A percentile compares a stretch with the other conserved stretches of the same genome.
phyloP scores from a whole-genome alignment of 176 grass and related monocot genomes.

The Luzula sylvatica region DNA sequence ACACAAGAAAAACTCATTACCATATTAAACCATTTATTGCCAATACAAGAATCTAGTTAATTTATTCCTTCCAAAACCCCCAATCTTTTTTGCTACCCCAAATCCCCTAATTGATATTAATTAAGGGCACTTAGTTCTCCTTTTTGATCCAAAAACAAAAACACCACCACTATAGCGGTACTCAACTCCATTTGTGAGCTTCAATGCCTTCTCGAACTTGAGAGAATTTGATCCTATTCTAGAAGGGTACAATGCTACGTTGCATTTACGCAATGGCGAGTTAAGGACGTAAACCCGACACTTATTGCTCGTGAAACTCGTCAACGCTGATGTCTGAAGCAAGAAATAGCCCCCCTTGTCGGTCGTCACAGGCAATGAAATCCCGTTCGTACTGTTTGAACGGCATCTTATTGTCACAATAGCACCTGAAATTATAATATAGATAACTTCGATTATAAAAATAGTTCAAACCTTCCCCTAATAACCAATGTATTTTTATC shows the following conservation, averaged over 20 bases:
- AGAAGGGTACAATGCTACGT: constrained; percentile 11
- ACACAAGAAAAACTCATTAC: too few relatives aligned
- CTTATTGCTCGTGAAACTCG: constrained; percentile 33
- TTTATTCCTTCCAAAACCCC: not conserved
- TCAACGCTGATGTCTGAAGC: constrained; percentile 38
- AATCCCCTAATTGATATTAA: not conserved
- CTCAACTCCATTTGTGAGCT: constrained; percentile 23
- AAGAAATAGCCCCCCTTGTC: constrained; percentile 45
- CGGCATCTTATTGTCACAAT: constrained; percentile 38
- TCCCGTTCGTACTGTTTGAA: constrained; percentile 1
- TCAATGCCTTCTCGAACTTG: constrained; percentile 33
- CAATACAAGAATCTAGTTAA: not conserved
- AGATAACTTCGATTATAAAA: not conserved
- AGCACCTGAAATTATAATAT: constrained; percentile 20
- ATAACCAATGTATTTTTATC: too few relatives aligned
- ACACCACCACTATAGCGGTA: constrained; percentile 26
- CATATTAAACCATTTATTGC: not conserved
- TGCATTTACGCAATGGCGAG: constrained; percentile 29
- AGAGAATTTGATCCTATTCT: constrained; percentile 20
- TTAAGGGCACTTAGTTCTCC: constrained; percentile 19
- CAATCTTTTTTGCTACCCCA: too few relatives aligned
- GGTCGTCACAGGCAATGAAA: constrained; percentile 22
- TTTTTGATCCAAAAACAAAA: constrained; percentile 36
- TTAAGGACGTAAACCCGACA: constrained; percentile 38
- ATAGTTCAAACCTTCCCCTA: too few relatives aligned